Base-by-base conservation (phyloP, 176 grass and related monocot genomes). In the Avena eriantha region DNA sequence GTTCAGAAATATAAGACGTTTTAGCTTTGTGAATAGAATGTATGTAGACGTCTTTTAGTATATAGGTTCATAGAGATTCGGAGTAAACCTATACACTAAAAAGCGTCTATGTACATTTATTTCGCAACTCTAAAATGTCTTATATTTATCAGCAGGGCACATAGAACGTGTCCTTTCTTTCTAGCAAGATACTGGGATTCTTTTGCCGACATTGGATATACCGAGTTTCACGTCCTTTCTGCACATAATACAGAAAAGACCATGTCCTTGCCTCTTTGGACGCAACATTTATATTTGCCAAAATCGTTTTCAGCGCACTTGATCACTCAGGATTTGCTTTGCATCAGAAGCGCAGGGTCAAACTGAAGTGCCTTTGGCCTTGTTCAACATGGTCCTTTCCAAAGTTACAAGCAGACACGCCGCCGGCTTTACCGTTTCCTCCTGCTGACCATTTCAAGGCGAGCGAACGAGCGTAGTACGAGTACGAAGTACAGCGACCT, bases 361-460 rank as follows among this genome's bases (percentile, higher is more conserved):
- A 60, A 77, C 51, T 43, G 29, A 60, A 77, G 39, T 77, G 39
- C 39, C 39, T 41, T 83, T 51, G 31, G 72, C 41, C 73, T 72
- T 31, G 41, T 33, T 21, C 41, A 17, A 22, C 78, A 50, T 23
- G 39, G 34, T 18, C 73, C 31, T 86, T 82, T 71, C 71, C 71
- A 29, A 39, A 51, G 49, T 15, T 15, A 29, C 5, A 88, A 0
- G 24, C 5, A 0, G 31, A 68, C 14, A 49, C 63, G 53, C 61
- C 34, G 21, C 78, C 23, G 77, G 33, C 57, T 34, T 73, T 73
- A 90, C 56, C 73, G 33, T 78, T 78, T 86, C 84, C 17, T 63
- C 1, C 34, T 54, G 64, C 61, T 64, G 84, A 63, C 61, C 84
- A n/a, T 83, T 81, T 87, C 85, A 75, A 85, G 47, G 36, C 21